Base-by-base conservation (phyloP, 148 eudicot genomes). In the Chenopodium suecicum region DNA sequence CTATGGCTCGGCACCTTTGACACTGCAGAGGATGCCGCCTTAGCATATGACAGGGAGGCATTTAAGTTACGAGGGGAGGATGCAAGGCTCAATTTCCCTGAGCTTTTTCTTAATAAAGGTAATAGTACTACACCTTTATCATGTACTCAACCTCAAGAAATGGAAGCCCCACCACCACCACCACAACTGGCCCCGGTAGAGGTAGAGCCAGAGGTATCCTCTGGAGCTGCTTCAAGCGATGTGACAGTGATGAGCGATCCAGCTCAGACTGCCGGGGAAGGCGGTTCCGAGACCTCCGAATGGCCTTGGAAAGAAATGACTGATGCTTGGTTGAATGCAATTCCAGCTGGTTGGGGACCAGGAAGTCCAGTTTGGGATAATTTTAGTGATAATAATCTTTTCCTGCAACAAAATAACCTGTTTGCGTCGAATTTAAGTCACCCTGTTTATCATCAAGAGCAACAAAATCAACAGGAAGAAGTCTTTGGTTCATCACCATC, bases 281-380 rank as follows among this genome's bases (percentile, higher is more conserved):
- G 58, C 25, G 86, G 70, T 37, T 79, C 80, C 13, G 87, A 60
- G 68, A 74, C 81, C 2, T 78, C 89, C 12, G 97, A 91, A 19
- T 54, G 79, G 82, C 93, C 86, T 2, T 93, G 96, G 96, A 89
- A 87, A 32, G 94, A 91, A 16, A 91, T 92, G 93, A 84, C 89
- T 0, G 97, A 95, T 47, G 90, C 89, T 48, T 95, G 99, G 99
- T 79, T 91, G 34, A 91, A 90, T 60, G 83, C 90, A 11, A 90
- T 92, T 29, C 92, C 93, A 20, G 92, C 92, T 0, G 94, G 97
- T 25, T 93, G 95, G 94, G 98, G 95, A 3, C 94, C 97, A 0
- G 98, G 92, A 1, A 93, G 95, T 65, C 88, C 98, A 0, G 90
- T 93, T 41, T 95, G 99, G 99, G 99, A 95, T 88, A 86, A 89